Evolutionary conservation across 495 filamentous ascomycete genomes (phyloP).

Genomic region (Daldinia concentrica): DNA sequence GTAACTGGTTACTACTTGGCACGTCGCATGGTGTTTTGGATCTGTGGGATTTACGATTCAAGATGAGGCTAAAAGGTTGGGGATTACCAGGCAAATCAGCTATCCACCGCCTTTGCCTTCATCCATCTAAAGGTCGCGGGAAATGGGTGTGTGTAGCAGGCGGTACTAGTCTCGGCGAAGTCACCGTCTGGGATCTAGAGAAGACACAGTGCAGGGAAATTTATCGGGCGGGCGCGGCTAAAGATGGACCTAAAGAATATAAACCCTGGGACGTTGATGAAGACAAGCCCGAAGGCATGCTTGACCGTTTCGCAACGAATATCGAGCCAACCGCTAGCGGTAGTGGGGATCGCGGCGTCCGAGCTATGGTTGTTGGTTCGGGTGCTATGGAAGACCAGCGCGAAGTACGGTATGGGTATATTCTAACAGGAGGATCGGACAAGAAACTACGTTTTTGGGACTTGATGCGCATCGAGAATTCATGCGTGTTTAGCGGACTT

Average conservation of each 20-base stretch:
- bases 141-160: constrained; percentile 88
- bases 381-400: constrained; percentile 65
- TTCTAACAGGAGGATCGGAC: constrained; percentile 87
- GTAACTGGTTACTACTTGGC: constrained; percentile 89
- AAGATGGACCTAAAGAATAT: constrained; percentile 72
- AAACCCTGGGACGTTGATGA: constrained; percentile 92
- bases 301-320: constrained; percentile 83
- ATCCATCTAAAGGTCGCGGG: constrained; percentile 78
- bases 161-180: constrained; percentile 88
- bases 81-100: constrained; percentile 81
- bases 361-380: constrained; percentile 65
- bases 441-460: constrained; percentile 96
- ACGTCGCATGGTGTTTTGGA: constrained; percentile 94
- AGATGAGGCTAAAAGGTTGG: constrained; percentile 86
- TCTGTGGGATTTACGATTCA: constrained; percentile 96
- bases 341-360: constrained; percentile 65
- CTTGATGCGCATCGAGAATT: constrained; percentile 73
- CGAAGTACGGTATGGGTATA: constrained; percentile 71
- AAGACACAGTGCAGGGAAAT: constrained; percentile 89
- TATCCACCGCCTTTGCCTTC: constrained; percentile 81
- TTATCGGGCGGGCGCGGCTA: constrained; percentile 71
- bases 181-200: constrained; percentile 96
- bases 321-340: constrained; percentile 63
- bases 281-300: constrained; percentile 86
- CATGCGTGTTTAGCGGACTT: constrained; percentile 80